phyloP scores from a whole-genome alignment of 1,139 yeast species.

The Candida smagusa region DNA sequence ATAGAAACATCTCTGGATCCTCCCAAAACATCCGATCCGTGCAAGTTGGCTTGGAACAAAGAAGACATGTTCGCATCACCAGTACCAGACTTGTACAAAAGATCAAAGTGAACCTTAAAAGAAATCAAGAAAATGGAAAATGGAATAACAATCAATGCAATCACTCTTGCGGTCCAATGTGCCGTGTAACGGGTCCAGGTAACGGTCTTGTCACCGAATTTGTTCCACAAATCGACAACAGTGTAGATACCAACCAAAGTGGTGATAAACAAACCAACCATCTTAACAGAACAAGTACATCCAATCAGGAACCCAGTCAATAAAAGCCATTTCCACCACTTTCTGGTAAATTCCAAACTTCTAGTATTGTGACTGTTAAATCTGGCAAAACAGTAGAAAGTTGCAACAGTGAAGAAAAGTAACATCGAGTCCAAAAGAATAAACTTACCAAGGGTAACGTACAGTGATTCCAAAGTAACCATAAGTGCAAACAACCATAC shows the following conservation, averaged over 20 bases:
- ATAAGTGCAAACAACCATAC: slow-evolving; percentile 87
- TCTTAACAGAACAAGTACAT: slow-evolving; percentile 77
- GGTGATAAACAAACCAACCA: slow-evolving; percentile 81
- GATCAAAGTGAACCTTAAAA: slow-evolving; percentile 72
- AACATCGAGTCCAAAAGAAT: slow-evolving; percentile 96
- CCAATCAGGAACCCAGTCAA: slow-evolving; percentile 75
- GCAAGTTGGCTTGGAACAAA: slow-evolving; percentile 88
- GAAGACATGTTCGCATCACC: slow-evolving; percentile 98
- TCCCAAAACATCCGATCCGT: slow-evolving; percentile 73
- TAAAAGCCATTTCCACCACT: slow-evolving; percentile 95
- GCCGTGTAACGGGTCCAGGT: slow-evolving; percentile 46
- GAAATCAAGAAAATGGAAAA: slow-evolving; percentile 56
- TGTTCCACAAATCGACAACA: slow-evolving; percentile 67
- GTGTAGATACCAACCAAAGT: slow-evolving; percentile 75
- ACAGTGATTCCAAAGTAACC: slow-evolving; percentile 84
- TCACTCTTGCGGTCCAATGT: slow-evolving; percentile 67
- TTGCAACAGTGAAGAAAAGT: slow-evolving; percentile 83
- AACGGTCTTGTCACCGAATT: slow-evolving; percentile 56
- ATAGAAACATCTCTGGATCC: slow-evolving; percentile 89
- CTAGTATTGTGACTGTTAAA: slow-evolving; percentile 70
- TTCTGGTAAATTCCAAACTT: slow-evolving; percentile 56
- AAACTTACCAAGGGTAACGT: slow-evolving; percentile 86
- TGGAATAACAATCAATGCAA: slow-evolving; percentile 63
- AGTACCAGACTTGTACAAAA: slow-evolving; percentile 74
- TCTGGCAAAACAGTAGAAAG: slow-evolving; percentile 72